Evolutionary conservation across 441 rosid genomes (phyloP).

Genomic region (Populus hybrid): DNA sequence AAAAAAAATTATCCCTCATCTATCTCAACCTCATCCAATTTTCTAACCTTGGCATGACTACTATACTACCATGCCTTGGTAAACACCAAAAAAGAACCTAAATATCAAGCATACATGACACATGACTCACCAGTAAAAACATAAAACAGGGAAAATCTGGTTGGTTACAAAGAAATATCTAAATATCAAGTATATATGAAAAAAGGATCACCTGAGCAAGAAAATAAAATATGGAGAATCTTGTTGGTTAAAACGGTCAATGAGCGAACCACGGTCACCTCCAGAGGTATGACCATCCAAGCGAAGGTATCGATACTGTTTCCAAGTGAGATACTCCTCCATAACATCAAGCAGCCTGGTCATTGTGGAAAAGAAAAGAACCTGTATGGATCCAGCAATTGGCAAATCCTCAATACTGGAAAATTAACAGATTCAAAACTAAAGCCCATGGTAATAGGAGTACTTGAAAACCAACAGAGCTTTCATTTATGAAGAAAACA

Average conservation of each 20-base stretch:
- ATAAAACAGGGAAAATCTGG: neutral
- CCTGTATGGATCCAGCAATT: slow-evolving; percentile 44
- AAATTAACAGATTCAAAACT: neutral
- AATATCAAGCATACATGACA: neutral
- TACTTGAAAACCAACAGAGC: neutral
- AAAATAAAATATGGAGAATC: slow-evolving; percentile 83
- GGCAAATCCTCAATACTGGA: slow-evolving; percentile 5
- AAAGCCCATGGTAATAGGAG: neutral
- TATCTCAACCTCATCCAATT: slow-evolving; percentile 4
- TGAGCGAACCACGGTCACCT: slow-evolving; percentile 87
- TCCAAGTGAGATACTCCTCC: slow-evolving; percentile 84
- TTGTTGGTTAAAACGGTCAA: slow-evolving; percentile 64
- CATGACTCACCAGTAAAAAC: neutral
- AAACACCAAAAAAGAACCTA: neutral
- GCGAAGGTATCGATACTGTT: slow-evolving; percentile 81
- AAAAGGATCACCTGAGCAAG: slow-evolving; percentile 66
- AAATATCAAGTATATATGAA: neutral
- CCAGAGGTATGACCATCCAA: slow-evolving; percentile 97
- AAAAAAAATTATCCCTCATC: neutral
- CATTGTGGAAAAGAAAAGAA: slow-evolving; percentile 97
- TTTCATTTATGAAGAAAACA: slow-evolving; percentile 12
- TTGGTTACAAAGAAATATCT: neutral
- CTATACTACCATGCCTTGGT: neutral
- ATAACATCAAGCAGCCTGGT: slow-evolving; percentile 94
- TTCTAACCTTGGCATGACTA: neutral